phyloP scores from a whole-genome alignment of 306 rosid species.

The Senna siamea region DNA sequence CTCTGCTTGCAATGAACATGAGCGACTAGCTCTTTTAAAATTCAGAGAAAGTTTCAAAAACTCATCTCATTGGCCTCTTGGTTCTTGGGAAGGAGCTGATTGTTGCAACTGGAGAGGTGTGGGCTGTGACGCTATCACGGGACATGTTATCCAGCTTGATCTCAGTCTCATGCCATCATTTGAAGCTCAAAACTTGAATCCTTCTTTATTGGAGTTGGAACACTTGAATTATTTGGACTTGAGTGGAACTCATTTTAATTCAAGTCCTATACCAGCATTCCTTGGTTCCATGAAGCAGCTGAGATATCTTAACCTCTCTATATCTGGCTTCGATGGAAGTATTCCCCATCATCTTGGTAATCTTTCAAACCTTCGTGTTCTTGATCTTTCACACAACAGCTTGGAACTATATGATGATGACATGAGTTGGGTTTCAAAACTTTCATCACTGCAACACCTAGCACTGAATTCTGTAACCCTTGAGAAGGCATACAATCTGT shows the following conservation, averaged over 20 bases:
- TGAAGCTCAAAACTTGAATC: not conserved
- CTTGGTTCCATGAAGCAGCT: not conserved
- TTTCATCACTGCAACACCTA: not conserved
- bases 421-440: slow-evolving; percentile 18
- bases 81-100: slow-evolving; percentile 3
- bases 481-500: not conserved
- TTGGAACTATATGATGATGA: not conserved
- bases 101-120: slow-evolving; percentile 20
- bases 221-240: not conserved
- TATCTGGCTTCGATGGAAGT: not conserved
- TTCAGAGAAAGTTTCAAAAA: not conserved
- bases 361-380: not conserved
- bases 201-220: not conserved
- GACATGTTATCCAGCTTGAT: slow-evolving; percentile 4
- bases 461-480: not conserved
- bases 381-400: not conserved
- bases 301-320: not conserved
- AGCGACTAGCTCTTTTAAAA: slow-evolving; percentile 1
- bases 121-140: not conserved
- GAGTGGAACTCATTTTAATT: not conserved
- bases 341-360: not conserved
- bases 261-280: not conserved
- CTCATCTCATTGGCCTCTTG: not conserved
- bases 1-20: not conserved
- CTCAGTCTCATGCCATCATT: too few species aligned